Base-by-base conservation (phyloP, 352 stramenopile species). In the Blastocystis sp. region DNA sequence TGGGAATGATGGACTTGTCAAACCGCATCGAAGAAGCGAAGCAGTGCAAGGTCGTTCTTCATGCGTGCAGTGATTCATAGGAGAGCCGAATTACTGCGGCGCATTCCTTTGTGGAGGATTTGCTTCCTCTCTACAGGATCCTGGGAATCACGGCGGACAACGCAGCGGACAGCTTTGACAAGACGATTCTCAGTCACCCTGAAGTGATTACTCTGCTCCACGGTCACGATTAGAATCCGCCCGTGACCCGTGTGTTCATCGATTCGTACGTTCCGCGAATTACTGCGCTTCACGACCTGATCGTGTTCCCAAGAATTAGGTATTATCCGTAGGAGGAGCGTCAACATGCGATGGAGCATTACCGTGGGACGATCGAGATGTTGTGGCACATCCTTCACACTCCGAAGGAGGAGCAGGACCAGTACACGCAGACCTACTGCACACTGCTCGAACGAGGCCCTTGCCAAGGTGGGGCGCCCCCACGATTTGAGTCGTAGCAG, bases 331-430 rank as follows among this genome's bases (percentile, higher is more conserved):
- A 34, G 66, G 19, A 53, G n/a, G 11, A 53, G 14, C 43, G 66
- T 11, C 34, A 60, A 53, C 7, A 77, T 9, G 45, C 41, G n/a
- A 59, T 77, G 4, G n/a, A 3, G 23, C n/a, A 17, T 21, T 77
- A 60, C 34, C 28, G 38, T 0, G 9, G 21, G n/a, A 19, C 53
- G 34, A 77, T 77, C 60, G 9, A 19, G 21, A 34, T 34, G 5
- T 60, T 77, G 34, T 77, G 66, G 66, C 5, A 60, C 28, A 34
- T 77, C 9, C 38, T 77, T 7, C 34, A 77, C n/a, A 77, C 66
- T 0, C 34, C 66, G 9, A 17, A 19, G 52, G 34, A 77, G 4
- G 66, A 77, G 14, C 23, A 60, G 7, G 66, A 77, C 34, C 5
- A 19, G 2, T 77, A 60, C n/a, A 34, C 45, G 2, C 38, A 34